These are phyloP conservation scores for Hypomyces perniciosus DNA, from an alignment of 2,329 filamentous ascomycete genomes.

Conservation along the genomic window DNA sequence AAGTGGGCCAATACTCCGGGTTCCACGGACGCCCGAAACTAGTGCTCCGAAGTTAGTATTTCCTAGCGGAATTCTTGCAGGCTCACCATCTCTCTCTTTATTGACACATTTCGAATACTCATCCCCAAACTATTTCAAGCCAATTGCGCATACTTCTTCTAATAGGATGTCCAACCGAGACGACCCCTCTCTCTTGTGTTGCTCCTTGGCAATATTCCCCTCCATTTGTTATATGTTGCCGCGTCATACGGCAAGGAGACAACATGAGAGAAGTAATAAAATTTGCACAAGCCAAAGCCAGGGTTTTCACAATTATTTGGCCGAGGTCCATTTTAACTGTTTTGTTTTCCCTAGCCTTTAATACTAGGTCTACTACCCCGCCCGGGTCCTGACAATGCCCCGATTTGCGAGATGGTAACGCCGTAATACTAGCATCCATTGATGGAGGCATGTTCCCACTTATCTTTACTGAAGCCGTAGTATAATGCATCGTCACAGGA, in stretches of 20 bases:
- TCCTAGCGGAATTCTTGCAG: no score
- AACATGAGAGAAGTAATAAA: neutral
- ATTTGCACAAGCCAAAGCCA: conserved; percentile 10
- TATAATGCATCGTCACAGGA: neutral
- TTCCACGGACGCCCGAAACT: no score
- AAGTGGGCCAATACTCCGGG: no score
- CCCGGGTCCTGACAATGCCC: neutral
- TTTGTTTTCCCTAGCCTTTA: no score
- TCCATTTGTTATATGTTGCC: no score
- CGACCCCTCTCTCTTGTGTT: neutral
- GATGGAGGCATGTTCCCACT: neutral
- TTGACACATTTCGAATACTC: no score
- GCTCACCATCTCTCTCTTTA: no score
- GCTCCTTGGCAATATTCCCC: no score
- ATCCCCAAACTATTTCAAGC: no score
- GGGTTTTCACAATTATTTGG: neutral
- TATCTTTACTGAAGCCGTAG: no score
- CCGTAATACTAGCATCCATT: neutral
- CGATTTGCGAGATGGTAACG: neutral
- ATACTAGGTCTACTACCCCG: neutral
- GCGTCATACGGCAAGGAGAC: neutral
- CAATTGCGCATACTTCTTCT: neutral
- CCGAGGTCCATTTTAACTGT: conserved; percentile 1
- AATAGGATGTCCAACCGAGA: neutral
- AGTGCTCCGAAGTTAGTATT: no score